Percentiles rank a stretch among this genome's conserved stretches.
These are phyloP conservation scores for Triangularia verruculosa DNA, from an alignment of 2,329 filamentous ascomycete genomes.

Conservation along the genomic window DNA sequence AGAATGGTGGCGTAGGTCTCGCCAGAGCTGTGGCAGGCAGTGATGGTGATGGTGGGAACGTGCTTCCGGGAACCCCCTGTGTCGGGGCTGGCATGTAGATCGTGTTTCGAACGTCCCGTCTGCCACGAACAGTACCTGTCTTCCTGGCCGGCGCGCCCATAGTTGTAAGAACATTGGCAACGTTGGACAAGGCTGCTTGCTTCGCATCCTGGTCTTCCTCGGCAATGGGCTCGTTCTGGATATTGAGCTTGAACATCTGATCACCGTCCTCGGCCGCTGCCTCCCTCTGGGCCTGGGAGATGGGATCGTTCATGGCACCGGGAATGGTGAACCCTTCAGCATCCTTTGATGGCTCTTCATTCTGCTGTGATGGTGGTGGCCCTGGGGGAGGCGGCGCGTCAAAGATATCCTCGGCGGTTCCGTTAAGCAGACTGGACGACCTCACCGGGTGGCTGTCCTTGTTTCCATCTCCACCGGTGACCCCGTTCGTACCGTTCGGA, in stretches of 20 bases:
- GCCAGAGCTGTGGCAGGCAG: slow-evolving; percentile 34
- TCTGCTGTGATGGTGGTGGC: slow-evolving; percentile 47
- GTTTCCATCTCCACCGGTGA: slow-evolving; percentile 32
- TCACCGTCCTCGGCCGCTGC: slow-evolving; percentile 58
- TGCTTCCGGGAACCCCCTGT: slow-evolving; percentile 35
- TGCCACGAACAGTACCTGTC: slow-evolving; percentile 75
- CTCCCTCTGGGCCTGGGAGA: slow-evolving; percentile 71
- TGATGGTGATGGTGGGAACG: slow-evolving; percentile 38
- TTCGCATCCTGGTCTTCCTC: slow-evolving; percentile 75
- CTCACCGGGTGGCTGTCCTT: slow-evolving; percentile 33
- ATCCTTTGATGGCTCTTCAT: slow-evolving; percentile 54
- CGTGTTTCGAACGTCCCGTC: slow-evolving; percentile 88
- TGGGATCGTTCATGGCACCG: slow-evolving; percentile 58
- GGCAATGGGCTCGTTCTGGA: slow-evolving; percentile 72
- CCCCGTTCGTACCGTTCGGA: slow-evolving; percentile 43
- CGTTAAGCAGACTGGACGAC: slow-evolving; percentile 45
- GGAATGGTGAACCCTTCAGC: slow-evolving; percentile 76
- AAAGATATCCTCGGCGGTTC: slow-evolving; percentile 46
- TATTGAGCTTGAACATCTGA: slow-evolving; percentile 75
- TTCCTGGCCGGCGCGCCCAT: slow-evolving; percentile 64
- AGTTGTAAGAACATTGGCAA: slow-evolving; percentile 68
- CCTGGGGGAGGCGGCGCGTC: slow-evolving; percentile 50
- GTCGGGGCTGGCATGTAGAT: slow-evolving; percentile 65
- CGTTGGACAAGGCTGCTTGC: slow-evolving; percentile 69
- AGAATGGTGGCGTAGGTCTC: slow-evolving; percentile 50